phyloP scores from a whole-genome alignment of 2,329 filamentous ascomycete species.

The Penicillium verrucosum region DNA sequence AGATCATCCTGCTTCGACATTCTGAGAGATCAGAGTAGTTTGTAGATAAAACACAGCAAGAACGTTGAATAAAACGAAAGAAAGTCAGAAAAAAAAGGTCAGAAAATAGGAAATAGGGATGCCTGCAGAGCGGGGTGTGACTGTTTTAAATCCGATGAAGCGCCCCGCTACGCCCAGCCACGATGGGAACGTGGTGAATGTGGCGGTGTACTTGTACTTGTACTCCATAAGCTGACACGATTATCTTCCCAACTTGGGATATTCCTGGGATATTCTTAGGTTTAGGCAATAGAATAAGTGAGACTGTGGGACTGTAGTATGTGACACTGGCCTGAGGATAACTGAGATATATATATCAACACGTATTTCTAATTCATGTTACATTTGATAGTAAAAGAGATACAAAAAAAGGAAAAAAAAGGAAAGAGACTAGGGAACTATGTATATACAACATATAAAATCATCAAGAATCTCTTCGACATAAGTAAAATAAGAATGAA shows the following conservation, averaged over 20 bases:
- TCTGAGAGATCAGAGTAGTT: background rate
- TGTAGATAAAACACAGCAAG: background rate
- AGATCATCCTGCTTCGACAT: constrained; percentile 48
- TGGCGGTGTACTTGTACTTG: constrained; percentile 11
- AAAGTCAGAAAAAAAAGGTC: background rate
- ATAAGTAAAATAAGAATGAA: background rate
- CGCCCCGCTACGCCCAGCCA: constrained; percentile 26
- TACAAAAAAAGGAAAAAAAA: too few species aligned
- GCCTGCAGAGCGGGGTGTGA: constrained; percentile 10
- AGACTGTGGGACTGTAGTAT: background rate
- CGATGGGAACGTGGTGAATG: constrained; percentile 17
- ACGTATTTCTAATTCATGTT: background rate
- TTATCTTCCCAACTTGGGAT: background rate
- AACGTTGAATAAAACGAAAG: background rate
- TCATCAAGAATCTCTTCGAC: background rate
- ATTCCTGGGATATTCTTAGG: background rate
- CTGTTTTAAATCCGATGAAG: background rate
- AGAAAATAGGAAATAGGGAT: background rate
- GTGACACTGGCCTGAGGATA: background rate
- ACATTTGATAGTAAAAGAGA: too few species aligned
- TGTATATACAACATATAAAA: background rate
- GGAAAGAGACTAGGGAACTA: background rate
- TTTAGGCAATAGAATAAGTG: background rate
- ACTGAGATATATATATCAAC: background rate
- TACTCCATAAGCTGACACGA: background rate